Evolutionary conservation across 2,329 filamentous ascomycete genomes (phyloP).

Genomic region (Thermochaetoides dissita): DNA sequence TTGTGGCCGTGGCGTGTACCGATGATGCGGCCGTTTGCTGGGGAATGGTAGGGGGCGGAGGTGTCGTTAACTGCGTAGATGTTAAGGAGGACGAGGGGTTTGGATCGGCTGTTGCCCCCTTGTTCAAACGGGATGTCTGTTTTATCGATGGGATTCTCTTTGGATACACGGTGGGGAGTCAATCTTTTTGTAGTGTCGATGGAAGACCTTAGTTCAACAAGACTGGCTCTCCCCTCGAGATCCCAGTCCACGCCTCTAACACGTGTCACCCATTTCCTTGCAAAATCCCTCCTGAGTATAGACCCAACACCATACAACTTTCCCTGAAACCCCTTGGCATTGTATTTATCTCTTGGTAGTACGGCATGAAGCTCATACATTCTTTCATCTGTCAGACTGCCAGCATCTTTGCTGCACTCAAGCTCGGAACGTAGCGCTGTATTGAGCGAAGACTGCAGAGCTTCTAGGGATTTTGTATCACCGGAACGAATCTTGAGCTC

Average conservation of each 20-base stretch:
- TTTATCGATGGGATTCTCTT: no score
- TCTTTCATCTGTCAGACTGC: neutral
- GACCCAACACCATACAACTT: conserved; percentile 39
- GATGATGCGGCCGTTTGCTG: conserved; percentile 24
- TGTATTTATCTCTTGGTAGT: conserved; percentile 33
- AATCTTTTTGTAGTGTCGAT: no score
- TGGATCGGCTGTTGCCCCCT: neutral
- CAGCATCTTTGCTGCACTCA: neutral
- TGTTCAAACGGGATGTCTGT: neutral
- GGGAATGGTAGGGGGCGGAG: conserved; percentile 28
- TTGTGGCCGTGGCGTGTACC: conserved; percentile 39
- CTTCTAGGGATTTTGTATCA: conserved; percentile 5
- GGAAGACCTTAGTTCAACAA: conserved; percentile 23
- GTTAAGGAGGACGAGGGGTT: conserved; percentile 31
- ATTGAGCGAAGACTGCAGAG: conserved; percentile 13
- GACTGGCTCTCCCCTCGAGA: conserved; percentile 34
- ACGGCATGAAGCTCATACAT: conserved; percentile 25
- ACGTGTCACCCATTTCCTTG: conserved; percentile 14
- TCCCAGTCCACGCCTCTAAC: conserved; percentile 35
- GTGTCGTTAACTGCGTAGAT: conserved; percentile 42
- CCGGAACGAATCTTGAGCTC: conserved; percentile 15
- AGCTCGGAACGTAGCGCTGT: conserved; percentile 2
- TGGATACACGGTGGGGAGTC: no score
- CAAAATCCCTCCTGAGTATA: conserved; percentile 32
- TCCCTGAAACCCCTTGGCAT: conserved; percentile 34